Base-by-base conservation (phyloP, 2,329 filamentous ascomycete genomes). In the Aureobasidium mangrovei region DNA sequence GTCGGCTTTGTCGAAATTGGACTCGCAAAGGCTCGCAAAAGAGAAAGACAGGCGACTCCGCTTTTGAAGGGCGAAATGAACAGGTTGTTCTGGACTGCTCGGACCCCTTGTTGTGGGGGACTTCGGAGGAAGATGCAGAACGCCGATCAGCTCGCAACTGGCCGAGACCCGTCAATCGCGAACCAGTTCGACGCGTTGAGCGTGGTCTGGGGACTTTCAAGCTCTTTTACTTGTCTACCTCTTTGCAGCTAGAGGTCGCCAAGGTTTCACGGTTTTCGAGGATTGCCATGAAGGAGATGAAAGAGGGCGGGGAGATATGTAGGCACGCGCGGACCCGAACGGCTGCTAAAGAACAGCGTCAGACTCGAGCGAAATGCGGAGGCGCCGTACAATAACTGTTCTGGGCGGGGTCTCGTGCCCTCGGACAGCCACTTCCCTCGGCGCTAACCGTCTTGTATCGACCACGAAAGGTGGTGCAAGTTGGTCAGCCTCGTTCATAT, bases 51-150 rank as follows among this genome's bases (percentile, higher is more conserved):
- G 31, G 32, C 49, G 49, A 53, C 49, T 53, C 49, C 49, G 49
- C 49, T 44, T 38, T 38, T 28, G 33, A 38, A 53, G n/a, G 27
- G 49, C 35, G 35, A 48, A 41, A 47, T 54, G 53, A 47, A 41
- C 35, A 48, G 53, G 41, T 18, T 41, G 53, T 47, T 54, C 53
- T 54, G 53, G 53, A 48, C 42, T 48, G 53, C 44, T 33, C 53
- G 53, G 44, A 29, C 53, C 53, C 36, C 43, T 54, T 35, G 38
- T 38, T 54, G 53, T 48, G 53, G 43, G 53, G 53, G 27, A 27
- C 28, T 44, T 46, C 44, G 35, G 46, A 49, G 33, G 36, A 42
- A 40, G 46, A 49, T 51, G 47, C 47, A 42, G 36, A 26, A 46
- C 42, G 53, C 53, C 53, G 53, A 54, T 54, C 53, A 44, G 29